Percentiles rank a stretch among this genome's conserved stretches.
phyloP scores from a whole-genome alignment of 176 grass and related monocot species.

The Coix lacrymajobi region DNA sequence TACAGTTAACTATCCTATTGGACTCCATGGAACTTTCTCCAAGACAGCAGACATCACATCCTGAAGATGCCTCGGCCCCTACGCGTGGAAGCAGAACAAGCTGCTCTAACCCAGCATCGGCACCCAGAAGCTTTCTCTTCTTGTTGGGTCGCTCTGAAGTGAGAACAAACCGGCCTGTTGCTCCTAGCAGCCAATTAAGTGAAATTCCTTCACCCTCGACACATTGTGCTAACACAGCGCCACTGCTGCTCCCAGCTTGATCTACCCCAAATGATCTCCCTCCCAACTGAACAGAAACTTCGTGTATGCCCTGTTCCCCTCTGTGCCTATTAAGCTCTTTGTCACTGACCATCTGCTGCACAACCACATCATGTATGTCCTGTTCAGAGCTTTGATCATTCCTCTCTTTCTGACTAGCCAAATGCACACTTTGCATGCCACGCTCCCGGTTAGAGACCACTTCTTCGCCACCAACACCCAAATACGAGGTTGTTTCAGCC shows the following conservation, averaged over 20 bases:
- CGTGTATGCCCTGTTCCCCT: slow-evolving; percentile 19
- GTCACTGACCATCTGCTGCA: slow-evolving; percentile 37
- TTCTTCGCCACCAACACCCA: slow-evolving; percentile 45
- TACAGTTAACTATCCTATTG: slow-evolving; percentile 64
- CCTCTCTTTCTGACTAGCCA: neutral
- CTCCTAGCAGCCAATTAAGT: slow-evolving; percentile 50
- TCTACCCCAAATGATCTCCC: slow-evolving; percentile 20
- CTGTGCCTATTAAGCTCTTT: slow-evolving; percentile 22
- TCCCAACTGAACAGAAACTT: slow-evolving; percentile 22
- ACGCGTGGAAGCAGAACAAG: slow-evolving; percentile 59
- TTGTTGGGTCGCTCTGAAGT: slow-evolving; percentile 95
- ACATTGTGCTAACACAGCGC: neutral
- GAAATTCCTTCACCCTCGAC: slow-evolving; percentile 21
- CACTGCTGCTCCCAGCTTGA: slow-evolving; percentile 21
- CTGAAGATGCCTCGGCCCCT: slow-evolving; percentile 25
- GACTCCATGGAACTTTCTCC: slow-evolving; percentile 40
- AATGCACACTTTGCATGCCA: neutral
- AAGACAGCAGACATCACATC: slow-evolving; percentile 74
- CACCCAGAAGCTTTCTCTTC: slow-evolving; percentile 91
- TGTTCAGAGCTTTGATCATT: slow-evolving; percentile 5
- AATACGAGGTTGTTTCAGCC: slow-evolving; percentile 48
- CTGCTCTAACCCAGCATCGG: slow-evolving; percentile 72
- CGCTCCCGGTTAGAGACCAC: slow-evolving; percentile 28
- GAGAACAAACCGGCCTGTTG: slow-evolving; percentile 67
- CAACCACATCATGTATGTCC: slow-evolving; percentile 43